Evolutionary conservation across 441 rosid species (phyloP).

Genomic region (Mallotus japonicus): DNA sequence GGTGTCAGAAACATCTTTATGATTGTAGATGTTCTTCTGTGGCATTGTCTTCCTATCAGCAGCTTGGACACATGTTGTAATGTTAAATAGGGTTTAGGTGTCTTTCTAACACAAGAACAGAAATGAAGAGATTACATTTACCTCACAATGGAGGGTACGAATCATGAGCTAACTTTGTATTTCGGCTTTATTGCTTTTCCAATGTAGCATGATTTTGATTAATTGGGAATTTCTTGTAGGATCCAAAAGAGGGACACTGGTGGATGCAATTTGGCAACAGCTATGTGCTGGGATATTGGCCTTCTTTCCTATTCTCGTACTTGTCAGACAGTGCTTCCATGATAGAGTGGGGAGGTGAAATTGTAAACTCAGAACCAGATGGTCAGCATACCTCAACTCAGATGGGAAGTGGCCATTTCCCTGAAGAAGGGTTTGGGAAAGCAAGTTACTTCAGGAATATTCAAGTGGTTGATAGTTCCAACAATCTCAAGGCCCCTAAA

Average conservation of each 20-base stretch:
- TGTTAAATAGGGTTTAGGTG: no score
- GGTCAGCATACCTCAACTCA: conserved; percentile 94
- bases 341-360: conserved; percentile 99
- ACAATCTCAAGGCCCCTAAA: conserved; percentile 91
- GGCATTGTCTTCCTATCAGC: background rate
- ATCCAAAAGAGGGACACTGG: conserved; percentile 97
- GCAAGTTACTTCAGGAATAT: conserved; percentile 89
- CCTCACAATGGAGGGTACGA: no score
- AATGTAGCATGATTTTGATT: background rate
- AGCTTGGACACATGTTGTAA: background rate
- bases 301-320: conserved; percentile 91
- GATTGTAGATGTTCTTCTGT: conserved; percentile 24
- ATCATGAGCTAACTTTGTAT: no score
- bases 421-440: conserved; percentile 94
- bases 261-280: conserved; percentile 97
- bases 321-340: conserved; percentile 86
- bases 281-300: conserved; percentile 91
- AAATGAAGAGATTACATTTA: no score
- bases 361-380: conserved; percentile 77
- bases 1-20: conserved; percentile 29
- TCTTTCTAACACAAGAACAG: no score
- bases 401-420: conserved; percentile 95
- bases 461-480: conserved; percentile 85
- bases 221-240: conserved; percentile 38
- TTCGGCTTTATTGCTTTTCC: no score